Conservation (phyloP, 31 red algal species). For the Asparagopsis taxiformis region DNA sequence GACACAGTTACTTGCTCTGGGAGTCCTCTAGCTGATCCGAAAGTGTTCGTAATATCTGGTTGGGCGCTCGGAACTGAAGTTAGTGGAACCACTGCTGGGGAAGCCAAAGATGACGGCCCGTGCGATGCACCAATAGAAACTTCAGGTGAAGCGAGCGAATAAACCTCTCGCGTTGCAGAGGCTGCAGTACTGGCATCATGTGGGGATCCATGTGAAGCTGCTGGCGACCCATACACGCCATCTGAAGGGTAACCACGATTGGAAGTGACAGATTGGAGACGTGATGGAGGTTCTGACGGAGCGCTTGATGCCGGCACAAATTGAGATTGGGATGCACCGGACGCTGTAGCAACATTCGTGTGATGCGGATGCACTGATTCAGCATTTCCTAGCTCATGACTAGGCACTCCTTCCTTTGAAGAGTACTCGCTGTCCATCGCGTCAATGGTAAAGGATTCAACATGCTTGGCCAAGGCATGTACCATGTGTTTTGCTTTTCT, state of each 20-base stretch:
- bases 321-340: neutral
- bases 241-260: neutral
- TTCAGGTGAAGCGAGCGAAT: neutral
- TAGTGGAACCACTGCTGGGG: too few species aligned
- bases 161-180: neutral
- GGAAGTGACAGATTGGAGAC: neutral
- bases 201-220: neutral
- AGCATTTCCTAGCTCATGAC: constrained; percentile 4
- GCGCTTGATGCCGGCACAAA: neutral
- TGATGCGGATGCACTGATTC: neutral
- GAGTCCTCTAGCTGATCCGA: too few species aligned
- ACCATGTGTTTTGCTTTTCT: constrained; percentile 42
- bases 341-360: constrained; percentile 13
- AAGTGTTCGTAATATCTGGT: too few species aligned
- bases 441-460: constrained; percentile 60
- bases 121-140: neutral
- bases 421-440: neutral
- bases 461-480: constrained; percentile 48
- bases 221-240: neutral
- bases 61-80: too few species aligned
- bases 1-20: too few species aligned
- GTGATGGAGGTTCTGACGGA: neutral
- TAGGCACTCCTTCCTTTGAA: neutral
- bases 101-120: neutral
- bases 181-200: neutral